Evolutionary conservation across 768 basidiomycete genomes (phyloP).

Genomic region (Hericium alpestre): DNA sequence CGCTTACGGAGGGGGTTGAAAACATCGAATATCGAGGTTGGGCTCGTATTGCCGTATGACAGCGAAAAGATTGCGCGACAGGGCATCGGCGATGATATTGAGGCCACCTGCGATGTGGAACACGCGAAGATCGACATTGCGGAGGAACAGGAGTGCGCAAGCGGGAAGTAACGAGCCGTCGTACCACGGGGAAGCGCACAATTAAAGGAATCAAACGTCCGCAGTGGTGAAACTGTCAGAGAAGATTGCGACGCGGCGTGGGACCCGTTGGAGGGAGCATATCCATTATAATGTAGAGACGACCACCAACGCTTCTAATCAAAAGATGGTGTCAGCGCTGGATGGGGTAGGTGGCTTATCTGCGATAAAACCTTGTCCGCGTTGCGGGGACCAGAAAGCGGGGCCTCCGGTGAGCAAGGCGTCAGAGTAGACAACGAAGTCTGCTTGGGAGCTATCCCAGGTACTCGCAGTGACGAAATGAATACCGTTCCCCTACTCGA

Average conservation of each 20-base stretch:
- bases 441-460: too few relatives aligned
- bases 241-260: slow-evolving; percentile 9
- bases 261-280: background rate
- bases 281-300: background rate
- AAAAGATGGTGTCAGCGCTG: slow-evolving; percentile 5
- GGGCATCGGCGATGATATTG: slow-evolving; percentile 17
- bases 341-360: too few relatives aligned
- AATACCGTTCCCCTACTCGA: too few relatives aligned
- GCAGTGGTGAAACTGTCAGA: slow-evolving; percentile 20
- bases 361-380: too few relatives aligned
- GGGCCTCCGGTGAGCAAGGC: too few relatives aligned
- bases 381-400: too few relatives aligned
- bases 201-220: slow-evolving; percentile 15
- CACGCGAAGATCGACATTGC: slow-evolving; percentile 12
- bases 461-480: too few relatives aligned
- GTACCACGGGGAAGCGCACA: slow-evolving; percentile 9
- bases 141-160: slow-evolving; percentile 4
- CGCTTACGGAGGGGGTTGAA: slow-evolving; percentile 14
- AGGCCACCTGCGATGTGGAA: slow-evolving; percentile 15
- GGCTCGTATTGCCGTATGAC: background rate
- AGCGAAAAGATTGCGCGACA: slow-evolving; percentile 9
- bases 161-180: slow-evolving; percentile 12
- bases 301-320: slow-evolving; percentile 3
- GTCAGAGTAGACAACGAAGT: too few relatives aligned
- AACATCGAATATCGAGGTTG: background rate